Base-by-base conservation (phyloP, 371 early-diverging fungal genomes). In the Batrachochytrium dendrobatidis region DNA sequence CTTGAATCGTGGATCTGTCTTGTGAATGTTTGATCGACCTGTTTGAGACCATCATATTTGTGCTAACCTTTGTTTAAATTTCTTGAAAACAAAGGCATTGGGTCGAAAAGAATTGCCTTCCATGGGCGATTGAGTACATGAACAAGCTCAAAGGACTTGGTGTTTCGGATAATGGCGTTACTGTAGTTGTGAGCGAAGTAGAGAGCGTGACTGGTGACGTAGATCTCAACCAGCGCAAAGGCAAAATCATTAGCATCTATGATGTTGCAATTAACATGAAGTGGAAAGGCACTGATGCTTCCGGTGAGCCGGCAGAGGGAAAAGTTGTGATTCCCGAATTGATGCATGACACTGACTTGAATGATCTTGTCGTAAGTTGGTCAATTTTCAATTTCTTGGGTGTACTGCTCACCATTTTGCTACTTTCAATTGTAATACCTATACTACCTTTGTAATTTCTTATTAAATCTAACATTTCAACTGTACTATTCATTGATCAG, bases 141-240 rank as follows among this genome's bases (percentile, higher is more conserved):
- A 63, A 77, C 26, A 63, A 81, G 62, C 72, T 92, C 32, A 66
- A 68, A 49, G 64, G 71, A 15, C 64, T 66, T 2, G 67, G 70
- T 24, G 71, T 81, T 39, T 71, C 72, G 25, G 83, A 59, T 15
- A 63, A 51, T 12, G 76, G 76, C 34, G 86, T 81, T 1, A 70
- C 58, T 1, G 85, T 86, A 26, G 66, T 71, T 31, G 82, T 85
- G 35, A 69, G 71, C 18, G 74, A 77, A 18, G 73, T 91, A 20
- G 70, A 75, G 51, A 74, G 79, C 3, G 82, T 89, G 32, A 75
- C 68, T 1, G 94, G 94, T 20, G 95, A 95, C 71, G 89, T 83
- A 7, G 91, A 92, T 55, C 72, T 95, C 49, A 92, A 90, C 75
- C 89, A 90, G 75, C 83, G 95, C 61, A 95, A 95, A 73, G 93